These are phyloP conservation scores for Trichoderma virens DNA, from an alignment of 495 filamentous ascomycete species.

Conservation along the genomic window DNA sequence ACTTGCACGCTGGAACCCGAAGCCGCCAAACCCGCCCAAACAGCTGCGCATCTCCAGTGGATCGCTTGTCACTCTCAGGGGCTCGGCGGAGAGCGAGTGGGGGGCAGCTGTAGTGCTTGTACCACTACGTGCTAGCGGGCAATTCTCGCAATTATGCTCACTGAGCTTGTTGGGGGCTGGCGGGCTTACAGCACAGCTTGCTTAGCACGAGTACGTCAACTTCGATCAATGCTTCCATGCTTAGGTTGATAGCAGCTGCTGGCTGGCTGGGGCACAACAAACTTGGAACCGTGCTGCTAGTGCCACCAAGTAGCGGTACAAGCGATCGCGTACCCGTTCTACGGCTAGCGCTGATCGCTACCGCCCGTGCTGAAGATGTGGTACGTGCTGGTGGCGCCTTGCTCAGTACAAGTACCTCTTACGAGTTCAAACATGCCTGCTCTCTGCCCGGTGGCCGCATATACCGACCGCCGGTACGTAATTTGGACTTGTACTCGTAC, in stretches of 20 bases:
- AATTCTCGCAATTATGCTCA: not conserved
- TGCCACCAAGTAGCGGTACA: not conserved
- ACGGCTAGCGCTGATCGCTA: too few species aligned
- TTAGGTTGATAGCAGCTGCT: not conserved
- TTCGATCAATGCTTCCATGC: too few species aligned
- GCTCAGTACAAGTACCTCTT: not conserved
- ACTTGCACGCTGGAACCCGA: constrained; percentile 28
- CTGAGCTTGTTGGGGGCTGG: too few species aligned
- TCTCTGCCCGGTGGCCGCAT: not conserved
- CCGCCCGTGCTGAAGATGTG: too few species aligned
- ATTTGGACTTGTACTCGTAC: not conserved
- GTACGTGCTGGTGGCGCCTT: not conserved
- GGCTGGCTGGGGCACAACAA: not conserved
- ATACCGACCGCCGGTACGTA: not conserved
- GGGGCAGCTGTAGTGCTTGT: constrained; percentile 36
- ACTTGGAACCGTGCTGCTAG: not conserved
- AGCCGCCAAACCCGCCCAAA: constrained; percentile 41
- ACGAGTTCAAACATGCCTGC: not conserved
- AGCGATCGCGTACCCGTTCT: not conserved
- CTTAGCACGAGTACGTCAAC: too few species aligned
- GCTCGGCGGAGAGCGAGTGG: constrained; percentile 32
- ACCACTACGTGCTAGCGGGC: too few species aligned
- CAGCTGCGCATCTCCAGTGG: constrained; percentile 33
- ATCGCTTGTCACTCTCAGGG: not conserved
- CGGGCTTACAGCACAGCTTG: too few species aligned